Percentiles rank a stretch among this genome's conserved stretches.
Evolutionary conservation across 495 filamentous ascomycete genomes (phyloP).

Genomic region (Xylaria sp.): DNA sequence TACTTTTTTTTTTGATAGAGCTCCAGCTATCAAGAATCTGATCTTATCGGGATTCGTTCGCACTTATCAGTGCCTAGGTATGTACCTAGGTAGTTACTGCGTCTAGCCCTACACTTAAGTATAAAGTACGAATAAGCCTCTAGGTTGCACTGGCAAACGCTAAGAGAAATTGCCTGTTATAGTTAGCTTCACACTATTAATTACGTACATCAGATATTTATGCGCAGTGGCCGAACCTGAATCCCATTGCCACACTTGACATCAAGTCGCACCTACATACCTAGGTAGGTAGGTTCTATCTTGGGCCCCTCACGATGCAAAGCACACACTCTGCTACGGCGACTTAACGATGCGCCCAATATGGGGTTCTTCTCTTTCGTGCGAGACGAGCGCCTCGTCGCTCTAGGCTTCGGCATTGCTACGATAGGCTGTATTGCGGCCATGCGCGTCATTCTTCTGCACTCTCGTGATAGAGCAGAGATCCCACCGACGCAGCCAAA

Average conservation of each 20-base stretch:
- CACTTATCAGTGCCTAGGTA: neutral
- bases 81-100: neutral
- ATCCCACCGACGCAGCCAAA: conserved; percentile 57
- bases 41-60: conserved; percentile 15
- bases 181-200: neutral
- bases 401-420: conserved; percentile 48
- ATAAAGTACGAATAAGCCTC: no score
- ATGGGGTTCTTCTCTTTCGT: conserved; percentile 47
- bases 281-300: no score
- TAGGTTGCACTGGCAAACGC: neutral
- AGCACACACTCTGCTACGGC: conserved; percentile 23
- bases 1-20: conserved; percentile 39
- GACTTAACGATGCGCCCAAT: conserved; percentile 23
- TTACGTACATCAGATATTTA: neutral
- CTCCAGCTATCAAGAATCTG: neutral
- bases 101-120: no score
- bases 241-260: conserved; percentile 12
- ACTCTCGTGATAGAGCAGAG: conserved; percentile 56
- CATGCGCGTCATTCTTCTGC: conserved; percentile 49
- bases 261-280: no score
- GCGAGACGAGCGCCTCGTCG: conserved; percentile 52
- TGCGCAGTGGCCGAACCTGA: neutral
- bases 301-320: neutral
- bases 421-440: conserved; percentile 44
- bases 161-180: neutral